Percentiles rank a stretch among this genome's conserved stretches.
Conservation (phyloP, 1,139 yeast genomes). For the Kodamaea ohmeri region DNA sequence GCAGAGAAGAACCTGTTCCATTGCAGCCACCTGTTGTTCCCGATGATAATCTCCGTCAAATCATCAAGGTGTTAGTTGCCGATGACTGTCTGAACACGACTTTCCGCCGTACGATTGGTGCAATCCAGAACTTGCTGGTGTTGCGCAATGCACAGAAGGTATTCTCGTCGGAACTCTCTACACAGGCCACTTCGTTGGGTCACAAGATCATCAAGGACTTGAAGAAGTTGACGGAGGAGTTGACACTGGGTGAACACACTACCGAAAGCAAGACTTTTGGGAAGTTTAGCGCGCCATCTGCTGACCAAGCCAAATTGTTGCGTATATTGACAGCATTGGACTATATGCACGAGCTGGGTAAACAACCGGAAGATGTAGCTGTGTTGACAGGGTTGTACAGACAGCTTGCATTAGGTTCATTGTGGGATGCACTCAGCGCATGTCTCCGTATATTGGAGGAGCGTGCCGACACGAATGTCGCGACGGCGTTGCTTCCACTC, state of each 20-base stretch:
- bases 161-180: slow-evolving; percentile 68
- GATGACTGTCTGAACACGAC: slow-evolving; percentile 86
- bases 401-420: slow-evolving; percentile 65
- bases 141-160: slow-evolving; percentile 61
- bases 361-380: slow-evolving; percentile 2
- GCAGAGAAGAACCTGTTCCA: slow-evolving; percentile 1
- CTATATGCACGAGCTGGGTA: slow-evolving; percentile 56
- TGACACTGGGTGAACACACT: slow-evolving; percentile 12
- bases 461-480: slow-evolving; percentile 42
- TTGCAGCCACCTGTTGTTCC: slow-evolving; percentile 59
- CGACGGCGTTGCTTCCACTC: slow-evolving; percentile 79
- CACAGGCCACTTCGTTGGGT: slow-evolving; percentile 63
- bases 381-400: slow-evolving; percentile 44
- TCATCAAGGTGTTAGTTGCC: slow-evolving; percentile 71
- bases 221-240: slow-evolving; percentile 37
- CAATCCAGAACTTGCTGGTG: slow-evolving; percentile 74
- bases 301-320: slow-evolving; percentile 84
- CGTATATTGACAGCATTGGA: slow-evolving; percentile 87
- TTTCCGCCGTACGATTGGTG: slow-evolving; percentile 78
- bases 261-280: slow-evolving; percentile 51
- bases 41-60: slow-evolving; percentile 56
- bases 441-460: slow-evolving; percentile 63
- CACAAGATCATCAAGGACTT: slow-evolving; percentile 57
- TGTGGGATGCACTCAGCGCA: slow-evolving; percentile 87
- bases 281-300: slow-evolving; percentile 75